Percentiles rank a stretch among this genome's conserved stretches.
These are phyloP conservation scores for Mycena galopus DNA, from an alignment of 768 basidiomycete species.

Conservation along the genomic window DNA sequence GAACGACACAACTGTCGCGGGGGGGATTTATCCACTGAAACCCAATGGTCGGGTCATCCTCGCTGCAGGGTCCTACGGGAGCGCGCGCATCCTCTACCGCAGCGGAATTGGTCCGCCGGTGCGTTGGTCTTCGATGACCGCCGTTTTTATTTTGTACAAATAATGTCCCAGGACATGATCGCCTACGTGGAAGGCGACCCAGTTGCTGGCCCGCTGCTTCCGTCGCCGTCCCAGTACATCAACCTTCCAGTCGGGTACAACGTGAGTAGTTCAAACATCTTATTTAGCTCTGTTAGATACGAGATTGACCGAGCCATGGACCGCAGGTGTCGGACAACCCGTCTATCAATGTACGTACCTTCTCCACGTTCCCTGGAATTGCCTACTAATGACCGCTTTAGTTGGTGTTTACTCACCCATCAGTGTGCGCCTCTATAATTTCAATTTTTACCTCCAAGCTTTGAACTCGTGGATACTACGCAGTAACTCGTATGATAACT, in stretches of 20 bases:
- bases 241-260: slow-evolving; percentile 46
- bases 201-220: slow-evolving; percentile 48
- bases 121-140: not conserved
- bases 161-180: slow-evolving; percentile 45
- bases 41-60: slow-evolving; percentile 37
- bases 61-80: slow-evolving; percentile 55
- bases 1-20: slow-evolving; percentile 52
- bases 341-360: slow-evolving; percentile 54
- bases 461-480: not conserved
- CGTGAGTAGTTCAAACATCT: slow-evolving; percentile 36
- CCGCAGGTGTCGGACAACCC: slow-evolving; percentile 52
- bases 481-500: slow-evolving; percentile 57
- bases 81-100: slow-evolving; percentile 55
- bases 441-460: not conserved
- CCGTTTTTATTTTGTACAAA: not conserved
- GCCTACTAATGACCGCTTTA: slow-evolving; percentile 16
- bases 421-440: slow-evolving; percentile 36
- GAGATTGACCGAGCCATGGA: not conserved
- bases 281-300: not conserved
- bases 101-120: slow-evolving; percentile 57
- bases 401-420: slow-evolving; percentile 59
- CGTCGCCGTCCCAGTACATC: slow-evolving; percentile 52
- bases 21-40: slow-evolving; percentile 55
- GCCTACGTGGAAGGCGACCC: slow-evolving; percentile 48
- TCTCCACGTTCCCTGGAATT: not conserved